phyloP scores from a whole-genome alignment of 352 stramenopile genomes.

The Phytophthora pluvialis region DNA sequence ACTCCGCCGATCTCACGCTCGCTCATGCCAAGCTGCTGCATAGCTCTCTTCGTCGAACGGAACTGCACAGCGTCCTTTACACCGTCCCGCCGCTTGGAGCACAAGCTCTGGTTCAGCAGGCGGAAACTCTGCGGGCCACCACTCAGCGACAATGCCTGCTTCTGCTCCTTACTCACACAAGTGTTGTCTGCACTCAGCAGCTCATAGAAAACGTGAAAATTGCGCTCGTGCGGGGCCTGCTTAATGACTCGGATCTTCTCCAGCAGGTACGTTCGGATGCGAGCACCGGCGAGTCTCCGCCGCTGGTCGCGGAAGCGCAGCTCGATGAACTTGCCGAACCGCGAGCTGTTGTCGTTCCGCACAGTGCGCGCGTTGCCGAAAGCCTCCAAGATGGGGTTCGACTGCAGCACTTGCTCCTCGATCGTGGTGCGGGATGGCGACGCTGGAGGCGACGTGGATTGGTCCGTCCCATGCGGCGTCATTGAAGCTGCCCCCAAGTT shows the following conservation, averaged over 20 bases:
- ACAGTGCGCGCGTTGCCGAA: conserved; percentile 91
- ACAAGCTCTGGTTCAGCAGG: conserved; percentile 76
- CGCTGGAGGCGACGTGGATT: conserved; percentile 21
- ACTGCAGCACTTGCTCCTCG: conserved; percentile 89
- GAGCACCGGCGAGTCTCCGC: conserved; percentile 61
- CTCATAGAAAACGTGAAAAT: conserved; percentile 92
- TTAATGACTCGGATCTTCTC: conserved; percentile 94
- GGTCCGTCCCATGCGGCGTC: conserved; percentile 7
- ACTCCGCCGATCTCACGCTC: conserved; percentile 65
- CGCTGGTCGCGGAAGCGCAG: conserved; percentile 69
- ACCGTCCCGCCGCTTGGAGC: conserved; percentile 67
- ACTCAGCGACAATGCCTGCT: conserved; percentile 45
- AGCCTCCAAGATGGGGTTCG: conserved; percentile 91
- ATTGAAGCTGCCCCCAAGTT: conserved; percentile 11
- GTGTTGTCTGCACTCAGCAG: conserved; percentile 54
- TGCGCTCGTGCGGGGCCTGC: conserved; percentile 76
- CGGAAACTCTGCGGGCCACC: conserved; percentile 52
- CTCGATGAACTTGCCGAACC: conserved; percentile 93
- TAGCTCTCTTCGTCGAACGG: conserved; percentile 57
- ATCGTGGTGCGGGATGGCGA: conserved; percentile 47
- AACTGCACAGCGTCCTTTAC: conserved; percentile 78
- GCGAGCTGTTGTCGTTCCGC: conserved; percentile 90
- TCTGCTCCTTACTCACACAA: conserved; percentile 38
- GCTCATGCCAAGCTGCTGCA: conserved; percentile 83
- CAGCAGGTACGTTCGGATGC: conserved; percentile 93